Base-by-base conservation (phyloP, 345 rosid genomes). In the Citrus sp. region DNA sequence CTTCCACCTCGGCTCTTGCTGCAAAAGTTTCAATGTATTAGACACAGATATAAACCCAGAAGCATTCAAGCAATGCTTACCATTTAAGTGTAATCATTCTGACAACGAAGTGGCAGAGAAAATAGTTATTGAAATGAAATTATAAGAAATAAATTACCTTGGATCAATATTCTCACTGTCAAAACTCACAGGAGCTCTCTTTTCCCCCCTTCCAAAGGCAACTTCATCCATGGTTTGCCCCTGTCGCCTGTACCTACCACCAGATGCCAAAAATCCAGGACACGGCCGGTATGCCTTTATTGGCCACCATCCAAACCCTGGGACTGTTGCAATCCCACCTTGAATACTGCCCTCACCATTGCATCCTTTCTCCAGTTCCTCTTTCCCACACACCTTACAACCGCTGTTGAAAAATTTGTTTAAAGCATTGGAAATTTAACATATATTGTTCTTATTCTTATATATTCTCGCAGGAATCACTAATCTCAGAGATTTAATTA, bases 271-370 rank as follows among this genome's bases (percentile, higher is more conserved):
- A 63, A 92, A 94, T 12, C 89, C 97, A 25, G 97, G 99, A 75
- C 98, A 96, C 37, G 98, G 98, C 65, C 98, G 80, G 80, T 94
- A 94, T 77, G 97, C 99, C 92, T 94, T 96, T 78, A 92, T 92
- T 3, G 98, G 99, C 97, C 97, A 94, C 99, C 99, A 96, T 28
- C 99, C 97, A 56, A 96, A 96, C 34, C 99, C 99, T 1, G 97
- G 97, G 59, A 94, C 91, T 1, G 93, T 91, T 24, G 97, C 97
- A 22, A 96, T 96, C 78, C 99, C 98, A 49, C 98, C 99, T 90
- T 96, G 99, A 79, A 96, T 94, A 83, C 97, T 86, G 19, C 98
- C 99, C 54, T 95, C 91, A 24, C 99, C 98, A 63, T 90, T 93
- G 89, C 97, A 95, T 63, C 99, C 98, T 69, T 78, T 91, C 86